phyloP scores from a whole-genome alignment of 1,284 basidiomycete genomes.

The Papiliotrema fonsecae region DNA sequence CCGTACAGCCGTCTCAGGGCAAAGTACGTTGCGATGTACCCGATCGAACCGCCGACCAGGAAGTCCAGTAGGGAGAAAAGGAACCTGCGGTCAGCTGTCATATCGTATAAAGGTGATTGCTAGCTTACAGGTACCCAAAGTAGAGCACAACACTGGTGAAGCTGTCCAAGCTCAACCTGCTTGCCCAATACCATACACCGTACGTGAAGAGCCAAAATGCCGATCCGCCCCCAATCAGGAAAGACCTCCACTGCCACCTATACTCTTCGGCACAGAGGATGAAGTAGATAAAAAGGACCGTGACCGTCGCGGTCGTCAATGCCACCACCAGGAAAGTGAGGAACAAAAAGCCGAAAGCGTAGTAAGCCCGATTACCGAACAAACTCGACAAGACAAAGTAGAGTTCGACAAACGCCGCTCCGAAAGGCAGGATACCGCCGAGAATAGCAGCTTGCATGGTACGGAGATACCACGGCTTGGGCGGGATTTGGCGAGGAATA shows the following conservation, averaged over 20 bases:
- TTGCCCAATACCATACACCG: conserved; percentile 69
- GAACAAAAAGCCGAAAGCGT: conserved; percentile 92
- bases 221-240: conserved; percentile 88
- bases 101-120: not conserved
- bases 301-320: conserved; percentile 82
- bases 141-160: conserved; percentile 81
- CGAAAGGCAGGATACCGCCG: conserved; percentile 88
- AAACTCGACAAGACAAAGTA: conserved; percentile 91
- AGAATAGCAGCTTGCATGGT: conserved; percentile 75
- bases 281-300: conserved; percentile 89
- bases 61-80: conserved; percentile 80
- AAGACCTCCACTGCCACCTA: conserved; percentile 95
- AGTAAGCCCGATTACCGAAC: conserved; percentile 90
- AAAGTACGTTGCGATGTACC: conserved; percentile 82
- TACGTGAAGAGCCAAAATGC: conserved; percentile 89
- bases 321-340: conserved; percentile 79
- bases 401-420: conserved; percentile 90
- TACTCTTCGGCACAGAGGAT: conserved; percentile 93
- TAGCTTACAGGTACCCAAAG: conserved; percentile 71
- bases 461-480: conserved; percentile 72
- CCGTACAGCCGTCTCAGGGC: conserved; percentile 74
- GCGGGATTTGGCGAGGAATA: conserved; percentile 88
- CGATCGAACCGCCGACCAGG: conserved; percentile 79
- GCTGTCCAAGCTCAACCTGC: conserved; percentile 76
- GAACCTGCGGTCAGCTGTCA: conserved; percentile 40